Base-by-base conservation (phyloP, 306 rosid genomes). In the Acacia acuminata region DNA sequence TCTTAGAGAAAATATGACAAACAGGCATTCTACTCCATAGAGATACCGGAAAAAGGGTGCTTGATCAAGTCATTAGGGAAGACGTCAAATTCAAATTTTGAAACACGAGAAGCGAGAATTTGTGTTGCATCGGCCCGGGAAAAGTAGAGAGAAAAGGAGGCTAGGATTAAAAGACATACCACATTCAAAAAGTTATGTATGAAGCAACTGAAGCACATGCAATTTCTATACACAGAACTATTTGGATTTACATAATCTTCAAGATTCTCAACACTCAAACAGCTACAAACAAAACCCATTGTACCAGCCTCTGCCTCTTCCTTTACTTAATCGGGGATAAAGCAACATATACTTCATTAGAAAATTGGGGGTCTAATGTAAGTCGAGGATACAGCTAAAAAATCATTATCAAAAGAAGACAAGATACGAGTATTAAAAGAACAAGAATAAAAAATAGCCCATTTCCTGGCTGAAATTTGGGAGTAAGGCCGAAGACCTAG, bases 121-220 rank as follows among this genome's bases (percentile, higher is more conserved):
- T 27, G 58, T 48, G 75, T 63, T 78, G 25, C 51, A 76, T 11
- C 56, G 66, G 47, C n/a, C 40, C 71, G 51, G 53, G 53, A 48
- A 51, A 51, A 83, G 40, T 76, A 60, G 55, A 84, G 16, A 65
- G 70, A 53, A 66, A 22, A 47, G 67, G 81, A 48, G 64, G 67
- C 75, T 45, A 40, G 73, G 53, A 58, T 7, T 36, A 32, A 34
- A 40, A 75, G 53, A 78, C 92, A 79, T 96, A 96, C 99, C 89
- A 84, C 92, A 88, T 81, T 88, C 82, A 88, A 72, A 79, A 93
- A 77, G 83, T 90, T 58, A n/a, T n/a, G n/a, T n/a, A n/a, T n/a
- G n/a, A n/a, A n/a, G n/a, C n/a, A n/a, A n/a, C n/a, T n/a, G n/a
- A n/a, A n/a, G n/a, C n/a, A n/a, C n/a, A n/a, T n/a, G n/a, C n/a